Percentiles rank a stretch among this genome's conserved stretches.
phyloP scores from a whole-genome alignment of 768 basidiomycete species.

The Collybia sordida region DNA sequence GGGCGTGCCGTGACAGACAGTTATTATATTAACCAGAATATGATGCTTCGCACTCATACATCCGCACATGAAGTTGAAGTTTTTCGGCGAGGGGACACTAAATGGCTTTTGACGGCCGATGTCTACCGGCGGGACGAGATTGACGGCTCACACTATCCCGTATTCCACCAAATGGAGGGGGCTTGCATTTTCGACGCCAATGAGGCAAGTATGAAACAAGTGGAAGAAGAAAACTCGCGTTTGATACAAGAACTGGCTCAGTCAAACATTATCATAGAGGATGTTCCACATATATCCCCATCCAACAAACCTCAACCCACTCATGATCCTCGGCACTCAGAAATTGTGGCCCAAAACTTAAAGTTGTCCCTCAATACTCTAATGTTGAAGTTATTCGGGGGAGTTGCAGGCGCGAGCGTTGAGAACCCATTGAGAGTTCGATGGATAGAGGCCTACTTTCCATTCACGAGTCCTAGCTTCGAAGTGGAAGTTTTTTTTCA shows the following conservation, averaged over 20 bases:
- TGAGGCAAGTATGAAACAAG: conserved; percentile 52
- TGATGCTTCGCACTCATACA: conserved; percentile 97
- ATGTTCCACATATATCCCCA: conserved; percentile 69
- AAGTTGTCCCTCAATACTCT: conserved; percentile 89
- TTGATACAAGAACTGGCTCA: conserved; percentile 58
- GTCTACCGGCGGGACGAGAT: conserved; percentile 99
- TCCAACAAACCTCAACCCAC: conserved; percentile 79
- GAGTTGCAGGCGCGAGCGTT: conserved; percentile 43
- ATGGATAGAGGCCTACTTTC: conserved; percentile 98
- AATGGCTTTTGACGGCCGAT: conserved; percentile 93
- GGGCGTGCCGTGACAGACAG: conserved; percentile 89
- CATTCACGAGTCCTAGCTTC: conserved; percentile 96
- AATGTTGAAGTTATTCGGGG: conserved; percentile 80
- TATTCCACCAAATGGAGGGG: conserved; percentile 99
- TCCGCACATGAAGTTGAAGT: conserved; percentile 98
- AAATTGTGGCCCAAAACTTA: conserved; percentile 77
- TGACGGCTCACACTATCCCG: conserved; percentile 93
- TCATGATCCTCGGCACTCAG: conserved; percentile 75
- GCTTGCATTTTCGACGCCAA: conserved; percentile 76
- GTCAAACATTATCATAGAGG: conserved; percentile 85
- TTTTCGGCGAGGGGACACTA: conserved; percentile 71
- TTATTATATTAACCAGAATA: conserved; percentile 89
- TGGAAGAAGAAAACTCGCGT: conserved; percentile 70
- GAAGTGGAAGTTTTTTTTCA: conserved; percentile 97
- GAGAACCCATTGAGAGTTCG: conserved; percentile 81